Evolutionary conservation across 331 rosid genomes (phyloP).

Genomic region (Arachis monticola): DNA sequence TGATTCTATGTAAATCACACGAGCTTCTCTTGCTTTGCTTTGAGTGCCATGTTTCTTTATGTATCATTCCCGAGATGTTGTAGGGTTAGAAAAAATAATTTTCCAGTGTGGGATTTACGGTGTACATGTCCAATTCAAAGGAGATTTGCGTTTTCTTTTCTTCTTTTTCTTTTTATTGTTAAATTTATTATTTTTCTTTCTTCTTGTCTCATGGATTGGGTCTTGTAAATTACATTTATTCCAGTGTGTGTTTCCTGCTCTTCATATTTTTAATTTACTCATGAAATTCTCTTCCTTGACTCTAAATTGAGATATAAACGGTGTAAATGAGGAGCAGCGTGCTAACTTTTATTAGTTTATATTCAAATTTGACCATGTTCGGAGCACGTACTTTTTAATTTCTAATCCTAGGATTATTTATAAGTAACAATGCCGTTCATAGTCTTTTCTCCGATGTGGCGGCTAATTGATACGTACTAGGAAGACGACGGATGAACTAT

Average conservation of each 20-base stretch:
- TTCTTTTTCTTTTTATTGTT: neutral
- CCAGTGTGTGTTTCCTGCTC: neutral
- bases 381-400: neutral
- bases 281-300: neutral
- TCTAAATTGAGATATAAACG: neutral
- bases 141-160: constrained; percentile 1
- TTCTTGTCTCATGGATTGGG: constrained; percentile 1
- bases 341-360: neutral
- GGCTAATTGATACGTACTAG: too few species aligned
- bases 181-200: too few species aligned
- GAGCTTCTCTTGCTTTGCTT: constrained; percentile 42
- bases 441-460: too few species aligned
- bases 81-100: constrained; percentile 28
- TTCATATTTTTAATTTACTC: neutral
- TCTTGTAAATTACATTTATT: constrained; percentile 20
- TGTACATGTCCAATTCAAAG: constrained; percentile 31
- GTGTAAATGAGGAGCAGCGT: neutral
- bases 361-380: neutral
- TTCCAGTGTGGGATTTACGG: constrained; percentile 3
- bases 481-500: too few species aligned
- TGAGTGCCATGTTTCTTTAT: constrained; percentile 42
- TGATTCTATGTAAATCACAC: constrained; percentile 53
- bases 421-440: too few species aligned
- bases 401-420: neutral
- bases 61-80: constrained; percentile 22